Percentiles rank a stretch among this genome's conserved stretches.
Conservation (phyloP, 1,284 basidiomycete species). For the Naganishia sp. region DNA sequence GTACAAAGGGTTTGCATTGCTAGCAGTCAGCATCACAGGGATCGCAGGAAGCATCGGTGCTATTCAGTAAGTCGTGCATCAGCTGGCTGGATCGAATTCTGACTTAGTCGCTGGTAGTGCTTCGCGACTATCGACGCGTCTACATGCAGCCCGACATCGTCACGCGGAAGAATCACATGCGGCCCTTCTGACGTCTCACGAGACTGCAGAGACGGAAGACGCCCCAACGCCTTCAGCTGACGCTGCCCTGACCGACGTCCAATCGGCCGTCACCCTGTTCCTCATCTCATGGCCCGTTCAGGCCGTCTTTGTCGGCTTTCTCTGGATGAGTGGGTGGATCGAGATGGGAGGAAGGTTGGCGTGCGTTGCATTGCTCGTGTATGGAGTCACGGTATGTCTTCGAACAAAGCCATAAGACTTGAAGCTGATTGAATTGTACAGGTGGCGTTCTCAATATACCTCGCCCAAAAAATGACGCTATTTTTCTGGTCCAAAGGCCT, state of each 20-base stretch:
- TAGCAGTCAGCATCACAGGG: conserved; percentile 88
- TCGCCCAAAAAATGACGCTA: conserved; percentile 70
- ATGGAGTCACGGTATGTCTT: conserved; percentile 69
- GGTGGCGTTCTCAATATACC: conserved; percentile 68
- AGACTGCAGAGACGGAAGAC: not conserved
- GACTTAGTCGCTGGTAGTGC: conserved; percentile 52
- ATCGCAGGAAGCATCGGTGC: conserved; percentile 84
- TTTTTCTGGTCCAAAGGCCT: conserved; percentile 77
- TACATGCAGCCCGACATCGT: conserved; percentile 36
- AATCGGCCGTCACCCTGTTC: conserved; percentile 62
- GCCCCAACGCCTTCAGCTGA: conserved; percentile 1
- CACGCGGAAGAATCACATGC: conserved; percentile 2
- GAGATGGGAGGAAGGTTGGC: conserved; percentile 68
- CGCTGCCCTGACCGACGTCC: conserved; percentile 40
- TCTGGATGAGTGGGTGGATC: conserved; percentile 73
- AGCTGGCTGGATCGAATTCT: not conserved
- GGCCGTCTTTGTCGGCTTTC: conserved; percentile 67
- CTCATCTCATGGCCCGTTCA: conserved; percentile 74
- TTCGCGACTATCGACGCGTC: conserved; percentile 77
- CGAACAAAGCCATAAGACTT: not conserved
- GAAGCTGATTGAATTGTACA: conserved; percentile 43
- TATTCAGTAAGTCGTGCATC: conserved; percentile 60
- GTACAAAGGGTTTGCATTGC: conserved; percentile 82
- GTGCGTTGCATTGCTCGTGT: conserved; percentile 66
- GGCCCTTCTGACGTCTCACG: not conserved